Base-by-base conservation (phyloP, 768 basidiomycete species). In the Pulveroboletus sp. region DNA sequence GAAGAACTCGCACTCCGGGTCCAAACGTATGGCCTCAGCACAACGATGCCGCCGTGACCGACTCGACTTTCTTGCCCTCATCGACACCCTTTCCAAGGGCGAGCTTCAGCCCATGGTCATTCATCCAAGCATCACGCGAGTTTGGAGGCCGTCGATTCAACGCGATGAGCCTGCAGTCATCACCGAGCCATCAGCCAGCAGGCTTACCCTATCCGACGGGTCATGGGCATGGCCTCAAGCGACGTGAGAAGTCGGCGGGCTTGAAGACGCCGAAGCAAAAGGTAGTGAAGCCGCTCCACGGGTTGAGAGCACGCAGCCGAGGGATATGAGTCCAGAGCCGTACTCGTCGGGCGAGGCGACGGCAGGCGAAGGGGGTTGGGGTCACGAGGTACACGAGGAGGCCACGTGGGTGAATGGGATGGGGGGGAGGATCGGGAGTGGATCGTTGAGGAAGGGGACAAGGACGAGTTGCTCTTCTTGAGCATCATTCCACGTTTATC, bases 231-330 rank as follows among this genome's bases (percentile, higher is more conserved):
- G 72, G 77, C 1, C 48, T 76, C 40, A 77, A 77, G 59, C 75
- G 75, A 39, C 72, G 71, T 16, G 74, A 76, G 51, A 64, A 60
- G 34, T 69, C 72, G 5, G 36, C 51, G 9, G 72, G 73, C 50
- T 50, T 76, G 17, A 64, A 70, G 25, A 51, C 51, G 32, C 55
- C 59, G 12, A 63, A 64, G 29, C 64, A 58, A 32, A 65, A 73
- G 43, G 29, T 7, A 43, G 67, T 82, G 31, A 82, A 82, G 60
- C 84, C 82, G 1, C 88, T 88, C 87, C 85, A 10, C 75, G 88
- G 12, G 88, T 90, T 16, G 85, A 89, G 58, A 90, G 87, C 57
- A 91, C 88, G 0, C 87, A 90, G 57, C 87, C 88, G 8, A 71
- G 87, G 35, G 88, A 90, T 55, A 90, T 87, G 11, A 88, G 84